Evolutionary conservation across 345 rosid species (phyloP), one percentile per base, ranked within the genome.

Genomic region (Gossypium stocksii): DNA sequence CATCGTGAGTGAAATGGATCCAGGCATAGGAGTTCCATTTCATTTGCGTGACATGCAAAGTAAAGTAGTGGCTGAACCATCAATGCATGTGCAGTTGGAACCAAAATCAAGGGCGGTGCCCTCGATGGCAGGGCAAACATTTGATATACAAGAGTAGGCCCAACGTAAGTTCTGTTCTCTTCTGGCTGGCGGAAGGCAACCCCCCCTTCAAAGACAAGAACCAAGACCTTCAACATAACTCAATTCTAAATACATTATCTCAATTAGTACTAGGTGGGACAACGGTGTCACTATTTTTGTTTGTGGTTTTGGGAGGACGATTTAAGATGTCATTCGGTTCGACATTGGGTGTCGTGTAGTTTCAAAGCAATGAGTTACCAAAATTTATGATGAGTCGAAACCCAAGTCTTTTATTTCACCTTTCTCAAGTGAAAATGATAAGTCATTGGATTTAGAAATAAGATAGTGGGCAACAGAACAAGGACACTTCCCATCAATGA

Each of bases 401-500:
- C 15, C 22, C 43, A 46, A 20, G 41, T 23, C 20, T 8, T 22
- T 65, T 66, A 66, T 22, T 46, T 67, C 57, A 15, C 3, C 29
- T 66, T 66, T 23, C 43, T 23, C 7, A 2, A 23, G 54, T 48
- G 57, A 48, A 67, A 67, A 48, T 49, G 72, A 68, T 2, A 34
- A 25, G 20, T 48, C 43, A 8, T 3, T 22, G 1, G 41, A 9
- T 23, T 16, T 11, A 23, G 56, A 54, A 54, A 54, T 16, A 48
- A 7, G 22, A 48, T 16, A 15, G 43, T 48, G 43, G 43, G 20
- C 38, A 48, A 48, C 72, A 68, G 7, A 34, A 34, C 7, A 34
- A 9, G 16, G 69, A 64, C 69, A 64, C 69, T 64, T 68, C 22
- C 72, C 71, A 68, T 68, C 19, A 68, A 68, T 68, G 72, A 25